Evolutionary conservation across 768 basidiomycete species (phyloP), one percentile per base, ranked within the genome.

Genomic region (Phlebiopsis gigantea): DNA sequence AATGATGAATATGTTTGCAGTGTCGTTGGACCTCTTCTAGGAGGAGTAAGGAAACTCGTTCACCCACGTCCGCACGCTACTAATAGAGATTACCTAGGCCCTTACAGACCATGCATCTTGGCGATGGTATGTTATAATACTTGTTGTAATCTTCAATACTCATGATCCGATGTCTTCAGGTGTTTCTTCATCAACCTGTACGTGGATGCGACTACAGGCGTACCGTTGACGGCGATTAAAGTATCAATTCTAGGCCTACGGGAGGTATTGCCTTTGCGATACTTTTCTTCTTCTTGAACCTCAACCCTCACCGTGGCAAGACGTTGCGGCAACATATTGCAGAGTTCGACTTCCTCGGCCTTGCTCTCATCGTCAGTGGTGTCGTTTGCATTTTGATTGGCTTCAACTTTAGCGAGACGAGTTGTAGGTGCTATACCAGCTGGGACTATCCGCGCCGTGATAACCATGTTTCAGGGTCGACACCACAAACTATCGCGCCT

Each of bases 101-200:
- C 81, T 92, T 57, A 81, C 88, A 0, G 82, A 90, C 64, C 84
- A 88, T 65, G 83, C 84, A 17, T 76, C 83, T 1, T 93, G 90
- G 90, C 72, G 90, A 72, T 92, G 90, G 90, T 39, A 39, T 17
- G 34, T 82, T 58, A 29, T 57, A 60, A 30, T 14, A 41, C 30
- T n/a, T 39, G 22, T 29, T 57, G 29, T 26, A 8, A 24, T 15
- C 25, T 41, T 47, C 34, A 17, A 4, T 46, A 22, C 49, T 55
- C 17, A 53, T 28, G 2, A 49, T 57, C 26, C 53, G n/a, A n/a
- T 28, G 44, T 17, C 5, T 45, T 83, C 82, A 83, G 34, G 34
- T 88, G 86, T 66, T 90, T 90, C 70, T 88, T 82, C 66, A 84
- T 90, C 62, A 89, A 88, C 62, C 62, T 90, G 86, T 85, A 65